Base-by-base conservation (phyloP, 2,329 filamentous ascomycete genomes). In the Sclerotinia spermophila region DNA sequence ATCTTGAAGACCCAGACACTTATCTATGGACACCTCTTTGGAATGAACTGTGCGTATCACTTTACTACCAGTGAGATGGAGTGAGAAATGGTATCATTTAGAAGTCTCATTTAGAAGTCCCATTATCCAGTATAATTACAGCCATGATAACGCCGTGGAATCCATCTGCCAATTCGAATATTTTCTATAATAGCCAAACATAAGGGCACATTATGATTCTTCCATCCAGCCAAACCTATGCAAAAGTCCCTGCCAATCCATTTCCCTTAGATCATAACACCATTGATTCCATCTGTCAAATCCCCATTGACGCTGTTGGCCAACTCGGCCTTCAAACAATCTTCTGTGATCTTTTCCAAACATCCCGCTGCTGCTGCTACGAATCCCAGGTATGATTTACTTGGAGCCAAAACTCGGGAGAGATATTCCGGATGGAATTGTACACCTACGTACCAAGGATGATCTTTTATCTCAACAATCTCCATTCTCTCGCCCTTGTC, bases 371-470 rank as follows among this genome's bases (percentile, higher is more conserved):
- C 88, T 2, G 93, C 92, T 44, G 94, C 93, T 61, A 97, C 87
- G 79, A 97, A 94, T 61, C 94, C 94, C 33, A 97, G 85, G 81
- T 93, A 96, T 1, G 92, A 89, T 79, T 88, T 88, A 78, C 87
- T 90, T 0, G 92, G 92, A 65, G 87, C 84, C 73, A 96, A 82
- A 3, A 96, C 93, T 67, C 91, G 86, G 75, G 87, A 90, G 66
- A 92, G 84, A 79, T 95, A 97, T 81, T 97, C 94, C 2, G 94
- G 93, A 80, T 97, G 94, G 81, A 91, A 95, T 81, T 97, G 94
- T 13, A 96, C 91, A 73, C 91, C 90, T 27, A 96, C 92, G 76
- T 90, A 97, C 85, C 88, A 97, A 0, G 91, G 92, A 79, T 97
- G 93, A 74, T 95, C 89, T 79, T 90, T 89, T 73, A 96, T 82